Base-by-base conservation (phyloP, 345 rosid genomes). In the Arabis hirsuta region DNA sequence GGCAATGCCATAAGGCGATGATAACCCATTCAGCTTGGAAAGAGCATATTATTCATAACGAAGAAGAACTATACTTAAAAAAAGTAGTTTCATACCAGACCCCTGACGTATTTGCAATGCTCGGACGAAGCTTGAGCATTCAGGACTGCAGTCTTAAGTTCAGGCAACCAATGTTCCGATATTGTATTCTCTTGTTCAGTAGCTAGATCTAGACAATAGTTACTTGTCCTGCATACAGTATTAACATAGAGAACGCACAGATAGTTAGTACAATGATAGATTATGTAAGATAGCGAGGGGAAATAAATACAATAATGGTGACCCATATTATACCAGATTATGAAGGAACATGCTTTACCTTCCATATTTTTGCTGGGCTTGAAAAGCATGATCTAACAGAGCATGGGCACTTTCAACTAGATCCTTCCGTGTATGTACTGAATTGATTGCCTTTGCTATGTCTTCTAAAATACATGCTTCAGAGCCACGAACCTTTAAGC, bases 401-500 rank as follows among this genome's bases (percentile, higher is more conserved):
- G 92, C 57, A 83, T 79, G 89, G 24, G 96, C 96, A 81, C 96
- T 91, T 81, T 90, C 97, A 73, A 87, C 92, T 34, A 94, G 90
- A 84, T 89, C 95, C 70, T 82, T 84, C 58, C 88, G 84, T 67
- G 78, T 78, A 76, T 94, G 92, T 57, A 91, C 97, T 83, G 88
- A 75, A 79, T 90, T 84, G 73, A 93, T 89, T 68, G 97, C 94
- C 74, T 83, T 93, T 39, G 87, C 92, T 82, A 93, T 76, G 74
- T 93, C 97, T 82, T 90, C 98, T 77, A 93, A 75, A 46, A 93
- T 85, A 81, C 88, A 78, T 60, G 95, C 95, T 84, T 90, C 98
- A 52, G 97, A 93, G 75, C 98, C 98, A 69, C 98, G 91, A 65
- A 86, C 88, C 71, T 83, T 89, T 79, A 89, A 74, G 78, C 96